Base-by-base conservation (phyloP, 1,139 yeast genomes). In the Sugiyamaella japonica region DNA sequence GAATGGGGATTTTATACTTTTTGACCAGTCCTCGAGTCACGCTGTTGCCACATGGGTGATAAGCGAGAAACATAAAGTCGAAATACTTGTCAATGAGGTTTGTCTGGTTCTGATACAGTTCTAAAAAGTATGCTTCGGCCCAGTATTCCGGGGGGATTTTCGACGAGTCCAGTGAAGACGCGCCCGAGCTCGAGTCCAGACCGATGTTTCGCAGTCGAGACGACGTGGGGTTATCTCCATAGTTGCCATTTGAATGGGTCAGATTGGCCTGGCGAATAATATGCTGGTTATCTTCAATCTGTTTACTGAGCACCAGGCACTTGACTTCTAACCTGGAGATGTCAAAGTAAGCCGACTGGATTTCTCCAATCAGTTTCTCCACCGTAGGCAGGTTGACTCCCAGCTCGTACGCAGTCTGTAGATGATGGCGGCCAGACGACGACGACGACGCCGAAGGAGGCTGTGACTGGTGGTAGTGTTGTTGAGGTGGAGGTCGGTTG, bases 1-100 rank as follows among this genome's bases (percentile, higher is more conserved):
- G 60, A 25, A 66, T 57, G 1, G 70, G 68, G 37, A 69, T 68
- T 46, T 64, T 63, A 56, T 68, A 65, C 50, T 67, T 66, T 34
- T 60, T 59, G 20, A 68, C 66, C 36, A 68, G 58, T 3, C 59
- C 60, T 12, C 59, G 49, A 20, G 68, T 64, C 1, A 61, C 59
- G 8, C 59, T 50, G 36, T 63, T 57, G 3, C 69, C 69, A n/a
- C 61, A 53, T 1, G 67, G 66, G 42, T 65, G 64, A 49, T 61
- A 58, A 36, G 69, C 66, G 20, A 64, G 56, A 43, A 65, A 63
- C 53, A 67, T 53, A 50, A 66, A 67, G 49, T 66, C 69, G 39
- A 63, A 67, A 55, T 67, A 66, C 41, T 59, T 61, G 55, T 64
- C 67, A 49, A 66, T 57, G 41, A 67, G 56, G 29, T 55, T 54